Base-by-base conservation (phyloP, 2,329 filamentous ascomycete genomes). In the Venturia nashicola region DNA sequence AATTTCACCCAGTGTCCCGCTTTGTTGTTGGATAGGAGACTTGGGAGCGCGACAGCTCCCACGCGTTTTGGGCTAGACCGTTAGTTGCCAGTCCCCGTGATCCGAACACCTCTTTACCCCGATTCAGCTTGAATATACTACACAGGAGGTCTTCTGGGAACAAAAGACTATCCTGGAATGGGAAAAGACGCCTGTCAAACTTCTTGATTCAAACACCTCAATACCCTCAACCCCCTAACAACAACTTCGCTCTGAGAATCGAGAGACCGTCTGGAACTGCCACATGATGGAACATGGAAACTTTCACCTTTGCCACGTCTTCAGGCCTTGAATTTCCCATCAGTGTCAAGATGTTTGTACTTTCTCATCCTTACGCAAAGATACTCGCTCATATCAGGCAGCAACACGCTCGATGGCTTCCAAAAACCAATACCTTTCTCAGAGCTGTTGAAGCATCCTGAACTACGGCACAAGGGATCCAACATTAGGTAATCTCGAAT, bases 271-370 rank as follows among this genome's bases (percentile, higher is more conserved):
- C n/a, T n/a, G n/a, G n/a, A n/a, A 36, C 34, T 36, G 34, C 34
- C n/a, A 39, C 8, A 60, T 42, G 39, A 60, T 60, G 59, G 62
- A 48, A 67, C 54, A 97, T 97, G 91, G 94, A 99, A 77, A 88
- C 92, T 62, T 97, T 96, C 76, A 96, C 92, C 39, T 97, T 97
- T 79, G 92, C 91, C 69, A 90, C 87, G 72, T 96, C 94, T 65
- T 88, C 91, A 68, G 86, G 90, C 75, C 82, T 97, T 69, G 83
- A 91, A 69, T 84, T 92, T 68, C 85, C 89, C 23, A 79, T 87
- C 63, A 79, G 81, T 69, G 77, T 87, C 67, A 84, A 83, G 75
- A 83, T 87, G 85, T 86, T 77, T 67, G 82, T 78, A 57, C 7
- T 34, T 5, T 12, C 27, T 54, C 8, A 34, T 34, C 12, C 16